Evolutionary conservation across 2,329 filamentous ascomycete species (phyloP), one percentile per base, ranked within the genome.

Genomic region (Dactylella cylindrospora): DNA sequence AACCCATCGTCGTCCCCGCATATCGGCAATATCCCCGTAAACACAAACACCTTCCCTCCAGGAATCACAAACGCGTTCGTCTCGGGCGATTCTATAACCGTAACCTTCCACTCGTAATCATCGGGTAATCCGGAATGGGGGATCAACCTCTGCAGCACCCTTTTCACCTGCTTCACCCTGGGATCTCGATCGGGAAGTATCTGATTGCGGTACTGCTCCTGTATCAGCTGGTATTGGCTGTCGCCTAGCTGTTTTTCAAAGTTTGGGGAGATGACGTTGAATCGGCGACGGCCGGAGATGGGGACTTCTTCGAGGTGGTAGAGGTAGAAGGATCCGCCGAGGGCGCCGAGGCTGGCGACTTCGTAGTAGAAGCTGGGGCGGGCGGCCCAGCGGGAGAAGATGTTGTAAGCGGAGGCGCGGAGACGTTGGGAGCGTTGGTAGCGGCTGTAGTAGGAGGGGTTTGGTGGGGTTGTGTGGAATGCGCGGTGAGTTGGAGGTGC

Each of bases 1-100:
- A 91, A 76, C 2, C 82, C 84, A 69, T 85, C 80, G 50, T 89
- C 85, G 68, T 76, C 82, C 45, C 77, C 70, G 59, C 84, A 84
- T n/a, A 88, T 74, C 10, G 79, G 77, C 47, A 91, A 71, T 23
- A 90, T 82, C 25, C 86, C 86, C 65, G 81, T 84, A 69, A 83
- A 85, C 1, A 91, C 86, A 70, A 90, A 90, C 0, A 91, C 86
- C 68, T 90, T 89, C 19, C 86, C 86, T 3, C 83, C 86, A 0
- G 87, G 86, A 4, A 89, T 78, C 1, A 91, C 86, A 69, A 90
- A 89, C 0, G 87, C 87, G 68, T 91, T 91, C 65, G 78, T 77
- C 31, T 79, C 79, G 10, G 76, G 76, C 55, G 84, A 83, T 12
- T 87, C 79, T 67, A 90, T 88, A 3, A 91, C 86, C 67, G 79